Evolutionary conservation across 495 filamentous ascomycete species (phyloP), one percentile per base, ranked within the genome.

Genomic region (Aspergillus nidulans): DNA sequence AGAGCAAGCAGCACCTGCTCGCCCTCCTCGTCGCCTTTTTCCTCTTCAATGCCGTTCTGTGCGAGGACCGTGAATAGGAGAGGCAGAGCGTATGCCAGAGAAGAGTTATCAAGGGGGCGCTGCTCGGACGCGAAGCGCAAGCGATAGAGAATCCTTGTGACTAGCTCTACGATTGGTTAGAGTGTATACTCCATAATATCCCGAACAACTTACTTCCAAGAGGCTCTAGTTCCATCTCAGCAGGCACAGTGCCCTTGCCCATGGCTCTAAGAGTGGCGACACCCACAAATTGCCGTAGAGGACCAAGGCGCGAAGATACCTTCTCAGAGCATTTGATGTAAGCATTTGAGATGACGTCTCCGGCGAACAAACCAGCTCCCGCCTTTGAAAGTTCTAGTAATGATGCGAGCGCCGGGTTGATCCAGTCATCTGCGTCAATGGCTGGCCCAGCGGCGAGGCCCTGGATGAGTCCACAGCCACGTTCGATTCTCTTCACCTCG

Each of bases 61-160:
- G 77, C 75, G 36, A 98, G 77, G 34, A 97, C 77, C 13, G 87
- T 58, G 49, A 91, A 84, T 7, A 95, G 69, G 36, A 98, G 76
- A 0, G 95, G 90, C 6, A 97, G 77, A 28, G 94, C 81, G 61
- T 97, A 98, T 47, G 86, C 87, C 19, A 97, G 74, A 1, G 92
- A 90, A 4, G 91, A 83, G 2, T 79, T 77, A 64, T 97, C 95
- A 56, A 97, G 90, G 3, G 92, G 90, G 2, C 91, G 83, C 65
- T 97, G 94, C 65, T 96, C 94, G 12, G 88, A 88, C 50, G 90
- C 79, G 65, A 96, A 95, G 18, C 91, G 87, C 42, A 98, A 70
- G 28, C 92, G 86, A 68, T 97, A 97, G 13, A 98, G 76, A 7
- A 97, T 83, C 68, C 94, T 82, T 16, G 92, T 97, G 12, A 95